Base-by-base conservation (phyloP, 352 stramenopile genomes). In the Globisporangium megalacanthum region DNA sequence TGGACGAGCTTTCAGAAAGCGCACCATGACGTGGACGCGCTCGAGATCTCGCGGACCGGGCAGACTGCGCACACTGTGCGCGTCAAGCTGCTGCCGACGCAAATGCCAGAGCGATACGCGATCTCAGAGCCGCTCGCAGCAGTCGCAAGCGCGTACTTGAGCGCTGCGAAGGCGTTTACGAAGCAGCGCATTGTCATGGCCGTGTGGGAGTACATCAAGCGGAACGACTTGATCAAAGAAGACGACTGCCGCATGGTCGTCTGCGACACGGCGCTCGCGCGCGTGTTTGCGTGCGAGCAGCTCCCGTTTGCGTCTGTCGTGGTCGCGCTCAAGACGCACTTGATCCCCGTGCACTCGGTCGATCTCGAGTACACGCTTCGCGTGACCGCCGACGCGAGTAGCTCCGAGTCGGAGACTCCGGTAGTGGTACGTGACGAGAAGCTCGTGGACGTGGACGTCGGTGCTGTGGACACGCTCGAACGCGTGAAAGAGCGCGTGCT, bases 1-100 rank as follows among this genome's bases (percentile, higher is more conserved):
- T 92, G 81, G 81, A 88, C 79, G 49, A 88, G 79, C 54, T 92
- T 88, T 55, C 78, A 89, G 60, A 88, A 88, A 58, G 68, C 68
- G 4, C 79, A 68, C 56, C 71, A 89, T 49, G 72, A 86, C 19
- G 75, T 88, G 47, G 71, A 89, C 37, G 68, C 61, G 4, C 56
- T 92, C 6, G 72, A 87, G 57, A 52, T 92, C 49, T 68, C 79
- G 17, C 76, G 81, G 4, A 58, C 52, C 2, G 81, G 79, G 22
- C 78, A 68, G 39, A 70, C 64, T 45, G 62, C 75, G 6, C 77
- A 89, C 51, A 77, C 68, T 10, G 72, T 92, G 36, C 83, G 78
- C 33, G 79, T 92, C 54, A 83, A 89, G 59, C 54, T 92, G 22
- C 62, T 88, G 13, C 75, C 79, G 13, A 69, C 74, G 9, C 75